Conservation (phyloP, 2,329 filamentous ascomycete genomes). For the Cercospora citrullina region DNA sequence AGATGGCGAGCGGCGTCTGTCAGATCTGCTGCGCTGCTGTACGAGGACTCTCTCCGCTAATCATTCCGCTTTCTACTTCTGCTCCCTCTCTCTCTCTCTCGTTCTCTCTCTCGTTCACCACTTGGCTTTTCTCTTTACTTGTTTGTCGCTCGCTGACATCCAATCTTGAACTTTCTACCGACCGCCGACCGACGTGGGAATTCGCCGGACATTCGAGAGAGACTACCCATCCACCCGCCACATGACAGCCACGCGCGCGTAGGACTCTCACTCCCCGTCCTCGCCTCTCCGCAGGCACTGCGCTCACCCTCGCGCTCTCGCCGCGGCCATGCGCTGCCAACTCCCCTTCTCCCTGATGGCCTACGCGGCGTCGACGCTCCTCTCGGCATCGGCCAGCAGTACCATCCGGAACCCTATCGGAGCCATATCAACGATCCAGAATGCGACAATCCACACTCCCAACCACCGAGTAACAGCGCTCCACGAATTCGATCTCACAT, state of each 20-base stretch:
- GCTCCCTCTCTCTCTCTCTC: not conserved
- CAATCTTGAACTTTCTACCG: not conserved
- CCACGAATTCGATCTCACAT: slow-evolving; percentile 82
- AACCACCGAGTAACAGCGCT: slow-evolving; percentile 76
- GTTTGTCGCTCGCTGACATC: not conserved
- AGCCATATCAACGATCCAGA: slow-evolving; percentile 70
- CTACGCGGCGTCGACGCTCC: slow-evolving; percentile 24
- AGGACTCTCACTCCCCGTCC: not conserved
- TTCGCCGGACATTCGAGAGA: not conserved
- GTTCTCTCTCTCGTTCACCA: not conserved
- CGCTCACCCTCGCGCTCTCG: not conserved
- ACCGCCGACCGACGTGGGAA: not conserved
- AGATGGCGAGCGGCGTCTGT: not conserved
- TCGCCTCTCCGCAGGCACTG: not conserved
- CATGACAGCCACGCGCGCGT: not conserved
- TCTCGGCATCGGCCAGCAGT: slow-evolving; percentile 50
- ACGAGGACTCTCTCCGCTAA: not conserved
- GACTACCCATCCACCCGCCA: not conserved
- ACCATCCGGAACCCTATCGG: slow-evolving; percentile 73
- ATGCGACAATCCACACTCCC: slow-evolving; percentile 74
- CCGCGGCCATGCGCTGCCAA: slow-evolving; percentile 25
- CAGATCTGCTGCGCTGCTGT: slow-evolving; percentile 2
- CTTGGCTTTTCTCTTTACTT: not conserved
- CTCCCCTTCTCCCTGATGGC: slow-evolving; percentile 21
- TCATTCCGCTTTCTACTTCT: not conserved